Evolutionary conservation across 805 yeast genomes (phyloP).

Genomic region (Hanseniaspora meyeri): DNA sequence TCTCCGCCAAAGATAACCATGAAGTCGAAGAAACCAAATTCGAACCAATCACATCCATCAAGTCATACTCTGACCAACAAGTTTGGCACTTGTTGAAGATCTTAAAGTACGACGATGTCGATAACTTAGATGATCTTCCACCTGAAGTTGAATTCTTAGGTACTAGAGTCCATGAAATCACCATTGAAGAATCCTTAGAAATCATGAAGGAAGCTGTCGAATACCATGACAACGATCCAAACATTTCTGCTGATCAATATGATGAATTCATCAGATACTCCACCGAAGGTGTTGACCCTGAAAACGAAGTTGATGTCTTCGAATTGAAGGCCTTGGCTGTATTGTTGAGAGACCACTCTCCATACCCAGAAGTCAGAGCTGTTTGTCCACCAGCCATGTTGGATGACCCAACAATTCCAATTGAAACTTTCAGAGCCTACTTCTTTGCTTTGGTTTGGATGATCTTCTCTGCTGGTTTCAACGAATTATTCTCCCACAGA

Average conservation of each 20-base stretch:
- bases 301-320: conserved; percentile 19
- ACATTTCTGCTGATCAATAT: conserved; percentile 32
- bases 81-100: conserved; percentile 12
- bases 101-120: conserved; percentile 14
- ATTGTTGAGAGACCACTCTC: conserved; percentile 35
- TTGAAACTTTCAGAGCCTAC: conserved; percentile 38
- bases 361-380: conserved; percentile 58
- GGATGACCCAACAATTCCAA: conserved; percentile 38
- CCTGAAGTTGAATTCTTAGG: conserved; percentile 29
- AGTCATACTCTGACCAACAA: conserved; percentile 12
- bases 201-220: conserved; percentile 31
- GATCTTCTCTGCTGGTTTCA: conserved; percentile 41
- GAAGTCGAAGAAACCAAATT: not conserved
- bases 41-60: conserved; percentile 5
- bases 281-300: conserved; percentile 21
- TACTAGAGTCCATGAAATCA: conserved; percentile 29
- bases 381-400: conserved; percentile 35
- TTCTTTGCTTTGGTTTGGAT: conserved; percentile 35
- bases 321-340: conserved; percentile 28
- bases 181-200: conserved; percentile 31
- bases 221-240: conserved; percentile 37
- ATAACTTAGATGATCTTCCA: conserved; percentile 17
- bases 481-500: conserved; percentile 46
- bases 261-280: conserved; percentile 26
- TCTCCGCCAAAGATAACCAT: not conserved